These are phyloP conservation scores for Sporisorium graminicola DNA, from an alignment of 1,284 basidiomycete species.

Conservation along the genomic window DNA sequence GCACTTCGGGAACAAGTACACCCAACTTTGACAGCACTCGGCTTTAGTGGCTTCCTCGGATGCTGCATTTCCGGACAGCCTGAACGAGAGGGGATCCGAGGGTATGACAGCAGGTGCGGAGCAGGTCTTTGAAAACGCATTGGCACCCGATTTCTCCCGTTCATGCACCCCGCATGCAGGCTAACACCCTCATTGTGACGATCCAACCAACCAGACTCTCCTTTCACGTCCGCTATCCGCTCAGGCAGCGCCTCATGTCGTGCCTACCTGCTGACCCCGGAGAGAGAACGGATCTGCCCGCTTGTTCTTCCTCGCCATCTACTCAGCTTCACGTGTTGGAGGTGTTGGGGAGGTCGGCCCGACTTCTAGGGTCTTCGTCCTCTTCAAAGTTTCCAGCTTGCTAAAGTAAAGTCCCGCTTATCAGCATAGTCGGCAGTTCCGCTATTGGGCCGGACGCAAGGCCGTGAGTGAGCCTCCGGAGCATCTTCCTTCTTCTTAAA, in stretches of 20 bases:
- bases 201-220: background rate
- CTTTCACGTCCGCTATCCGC: constrained; percentile 19
- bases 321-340: background rate
- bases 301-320: background rate
- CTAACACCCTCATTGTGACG: background rate
- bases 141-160: constrained; percentile 38
- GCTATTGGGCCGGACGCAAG: too few species aligned
- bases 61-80: background rate
- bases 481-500: too few species aligned
- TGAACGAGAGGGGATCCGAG: background rate
- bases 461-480: too few species aligned
- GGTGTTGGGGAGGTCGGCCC: constrained; percentile 1
- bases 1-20: constrained; percentile 4
- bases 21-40: constrained; percentile 20
- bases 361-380: too few species aligned
- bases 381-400: too few species aligned
- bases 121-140: constrained; percentile 17
- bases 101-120: background rate
- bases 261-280: background rate
- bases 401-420: too few species aligned
- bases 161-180: constrained; percentile 36
- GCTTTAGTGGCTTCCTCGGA: constrained; percentile 24
- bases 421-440: too few species aligned
- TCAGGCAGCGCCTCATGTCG: background rate
- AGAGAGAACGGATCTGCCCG: background rate